These are phyloP conservation scores for Lyophyllum atratum DNA, from an alignment of 768 basidiomycete species.

Conservation along the genomic window DNA sequence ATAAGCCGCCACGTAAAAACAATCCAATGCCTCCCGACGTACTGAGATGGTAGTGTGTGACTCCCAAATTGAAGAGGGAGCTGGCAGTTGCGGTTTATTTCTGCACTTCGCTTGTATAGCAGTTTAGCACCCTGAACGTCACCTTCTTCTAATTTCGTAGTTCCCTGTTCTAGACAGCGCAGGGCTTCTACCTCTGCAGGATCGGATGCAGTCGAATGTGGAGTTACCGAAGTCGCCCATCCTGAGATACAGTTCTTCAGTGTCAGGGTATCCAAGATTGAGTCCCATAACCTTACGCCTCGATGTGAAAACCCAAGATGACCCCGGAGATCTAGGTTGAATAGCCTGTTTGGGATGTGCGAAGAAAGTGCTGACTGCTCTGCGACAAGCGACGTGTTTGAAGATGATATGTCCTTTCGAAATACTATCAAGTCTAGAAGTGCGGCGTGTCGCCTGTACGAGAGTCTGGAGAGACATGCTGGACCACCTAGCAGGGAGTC, in stretches of 20 bases:
- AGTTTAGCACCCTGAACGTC: slow-evolving; percentile 79
- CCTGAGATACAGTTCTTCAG: slow-evolving; percentile 40
- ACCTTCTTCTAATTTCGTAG: slow-evolving; percentile 82
- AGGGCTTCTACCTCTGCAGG: slow-evolving; percentile 82
- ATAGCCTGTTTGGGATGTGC: slow-evolving; percentile 17
- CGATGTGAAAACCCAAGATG: slow-evolving; percentile 18
- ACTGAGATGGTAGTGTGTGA: slow-evolving; percentile 91
- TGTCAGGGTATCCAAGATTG: not conserved
- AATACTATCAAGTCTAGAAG: not conserved
- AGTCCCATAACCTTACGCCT: slow-evolving; percentile 30
- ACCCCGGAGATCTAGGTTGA: slow-evolving; percentile 22
- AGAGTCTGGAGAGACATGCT: slow-evolving; percentile 21
- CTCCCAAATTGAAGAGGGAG: slow-evolving; percentile 85
- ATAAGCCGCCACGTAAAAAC: slow-evolving; percentile 15
- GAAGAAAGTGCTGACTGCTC: slow-evolving; percentile 13
- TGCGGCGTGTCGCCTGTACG: slow-evolving; percentile 18
- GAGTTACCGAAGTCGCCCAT: slow-evolving; percentile 79
- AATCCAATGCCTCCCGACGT: slow-evolving; percentile 27
- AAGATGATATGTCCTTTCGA: not conserved
- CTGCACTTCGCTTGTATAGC: slow-evolving; percentile 76
- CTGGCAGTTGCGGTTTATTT: slow-evolving; percentile 80
- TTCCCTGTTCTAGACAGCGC: slow-evolving; percentile 80
- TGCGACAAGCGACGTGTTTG: slow-evolving; percentile 16
- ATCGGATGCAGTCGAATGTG: slow-evolving; percentile 80
- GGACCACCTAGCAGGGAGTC: too few relatives aligned